Evolutionary conservation across 306 rosid species (phyloP), one percentile per base, ranked within the genome.

Genomic region (Coriaria nepalensis): DNA sequence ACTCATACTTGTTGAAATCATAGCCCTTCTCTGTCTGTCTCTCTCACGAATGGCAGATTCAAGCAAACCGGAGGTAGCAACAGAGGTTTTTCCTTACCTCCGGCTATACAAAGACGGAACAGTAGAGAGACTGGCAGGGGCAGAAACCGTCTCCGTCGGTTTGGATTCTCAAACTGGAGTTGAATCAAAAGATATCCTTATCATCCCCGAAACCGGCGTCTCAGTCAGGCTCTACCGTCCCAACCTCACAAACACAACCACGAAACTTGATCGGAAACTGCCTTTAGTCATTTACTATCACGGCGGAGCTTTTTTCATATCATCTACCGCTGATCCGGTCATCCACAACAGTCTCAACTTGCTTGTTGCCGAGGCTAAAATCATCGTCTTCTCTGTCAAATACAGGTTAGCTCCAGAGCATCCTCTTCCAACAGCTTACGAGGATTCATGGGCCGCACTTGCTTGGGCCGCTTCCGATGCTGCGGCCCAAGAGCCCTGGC

Each of bases 351-450:
- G 78, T 62, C 78, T 81, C 65, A 88, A 70, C 77, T 48, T 33
- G 29, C 73, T 88, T 4, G 93, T 73, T 0, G 64, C 78, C 0
- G 86, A 70, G 59, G 66, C 90, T 10, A 65, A 81, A 43, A 43
- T 59, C 35, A 52, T 76, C 2, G 80, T 76, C 6, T 50, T 81
- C 42, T 83, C 95, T 0, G 77, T 83, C 9, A 61, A 72, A 15
- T 83, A 88, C 53, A 67, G 97, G 49, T 47, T 79, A 36, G 95
- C 72, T 0, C 97, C 93, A 0, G 97, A 88, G 61, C 73, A 73
- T 13, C 93, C 95, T 0, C 93, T 88, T 10, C 93, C 93, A 0
- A 11, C 71, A 0, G 86, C 95, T 0, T 78, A 65, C 12, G 60
- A 88, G 3, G 97, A 88, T 63, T 74, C 78, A 11, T 88, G 90